These are phyloP conservation scores for Chaetomium strumarium DNA, from an alignment of 2,329 filamentous ascomycete genomes.

Conservation along the genomic window DNA sequence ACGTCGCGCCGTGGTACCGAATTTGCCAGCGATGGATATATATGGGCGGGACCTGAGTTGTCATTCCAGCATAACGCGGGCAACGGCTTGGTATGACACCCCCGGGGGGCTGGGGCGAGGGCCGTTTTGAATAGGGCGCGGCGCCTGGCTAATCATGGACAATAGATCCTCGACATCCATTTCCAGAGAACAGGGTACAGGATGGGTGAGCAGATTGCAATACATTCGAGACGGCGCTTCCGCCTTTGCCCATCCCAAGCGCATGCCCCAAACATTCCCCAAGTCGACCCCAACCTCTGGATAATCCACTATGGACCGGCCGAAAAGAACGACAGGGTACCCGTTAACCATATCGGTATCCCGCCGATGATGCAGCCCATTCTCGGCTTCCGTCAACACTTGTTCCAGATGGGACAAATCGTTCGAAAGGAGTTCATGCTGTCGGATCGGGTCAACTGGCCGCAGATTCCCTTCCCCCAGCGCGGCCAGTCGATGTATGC, in stretches of 20 bases:
- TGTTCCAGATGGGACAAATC: slow-evolving; percentile 71
- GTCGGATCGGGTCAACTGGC: slow-evolving; percentile 84
- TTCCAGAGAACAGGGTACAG: slow-evolving; percentile 76
- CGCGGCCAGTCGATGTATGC: slow-evolving; percentile 47
- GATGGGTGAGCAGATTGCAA: slow-evolving; percentile 66
- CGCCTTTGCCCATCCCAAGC: slow-evolving; percentile 68
- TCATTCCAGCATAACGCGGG: slow-evolving; percentile 68
- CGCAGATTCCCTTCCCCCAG: slow-evolving; percentile 66
- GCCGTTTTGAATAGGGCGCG: background rate
- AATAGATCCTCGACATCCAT: slow-evolving; percentile 80
- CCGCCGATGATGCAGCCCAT: slow-evolving; percentile 54
- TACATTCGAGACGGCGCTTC: slow-evolving; percentile 78
- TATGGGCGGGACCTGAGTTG: slow-evolving; percentile 81
- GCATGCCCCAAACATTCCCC: slow-evolving; percentile 62
- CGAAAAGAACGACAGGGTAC: slow-evolving; percentile 67
- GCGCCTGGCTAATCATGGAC: background rate
- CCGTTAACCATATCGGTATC: slow-evolving; percentile 59
- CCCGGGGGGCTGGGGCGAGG: background rate
- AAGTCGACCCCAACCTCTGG: slow-evolving; percentile 77
- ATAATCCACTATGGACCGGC: slow-evolving; percentile 83
- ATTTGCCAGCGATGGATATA: slow-evolving; percentile 85
- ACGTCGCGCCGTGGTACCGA: slow-evolving; percentile 61
- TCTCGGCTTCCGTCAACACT: slow-evolving; percentile 58
- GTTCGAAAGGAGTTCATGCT: slow-evolving; percentile 93
- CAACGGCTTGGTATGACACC: slow-evolving; percentile 47